A percentile compares a stretch with the other conserved stretches of the same genome.
Evolutionary conservation across 257 asterid species (phyloP).

Genomic region (Anisodus tanguticus): DNA sequence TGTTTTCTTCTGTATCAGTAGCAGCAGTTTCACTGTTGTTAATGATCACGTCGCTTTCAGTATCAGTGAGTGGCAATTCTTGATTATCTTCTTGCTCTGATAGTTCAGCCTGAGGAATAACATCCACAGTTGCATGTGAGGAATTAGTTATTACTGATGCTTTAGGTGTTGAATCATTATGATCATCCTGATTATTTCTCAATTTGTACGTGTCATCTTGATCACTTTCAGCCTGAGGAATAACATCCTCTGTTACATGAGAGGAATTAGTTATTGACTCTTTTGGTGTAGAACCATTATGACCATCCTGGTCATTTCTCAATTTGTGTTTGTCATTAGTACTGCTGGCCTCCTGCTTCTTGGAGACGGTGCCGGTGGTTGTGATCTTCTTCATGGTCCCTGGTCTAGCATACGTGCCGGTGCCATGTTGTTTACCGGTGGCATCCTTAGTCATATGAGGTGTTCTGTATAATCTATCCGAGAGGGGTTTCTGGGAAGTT

Average conservation of each 20-base stretch:
- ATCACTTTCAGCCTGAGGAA: conserved; percentile 26
- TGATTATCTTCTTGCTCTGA: conserved; percentile 44
- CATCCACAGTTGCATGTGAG: conserved; percentile 29
- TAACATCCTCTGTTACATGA: background rate
- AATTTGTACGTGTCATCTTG: background rate
- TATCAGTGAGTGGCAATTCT: conserved; percentile 35
- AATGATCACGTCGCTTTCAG: conserved; percentile 26
- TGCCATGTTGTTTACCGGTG: conserved; percentile 37
- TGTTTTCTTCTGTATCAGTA: conserved; percentile 32
- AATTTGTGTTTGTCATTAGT: background rate
- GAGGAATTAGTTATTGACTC: background rate
- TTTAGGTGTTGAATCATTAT: conserved; percentile 32
- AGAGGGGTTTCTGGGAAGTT: conserved; percentile 36
- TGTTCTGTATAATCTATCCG: conserved; percentile 42
- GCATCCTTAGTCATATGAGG: conserved; percentile 40
- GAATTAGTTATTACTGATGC: conserved; percentile 21
- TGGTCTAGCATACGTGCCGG: conserved; percentile 42
- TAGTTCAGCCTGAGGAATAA: conserved; percentile 41
- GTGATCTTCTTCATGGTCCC: conserved; percentile 38
- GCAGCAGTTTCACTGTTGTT: conserved; percentile 32
- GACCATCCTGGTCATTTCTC: conserved; percentile 21
- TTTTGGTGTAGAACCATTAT: background rate
- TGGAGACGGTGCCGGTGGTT: conserved; percentile 15
- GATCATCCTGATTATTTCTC: background rate
- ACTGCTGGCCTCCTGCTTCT: conserved; percentile 37